Percentiles rank a stretch among this genome's conserved stretches.
phyloP scores from a whole-genome alignment of 2,329 filamentous ascomycete genomes.

The Cercospora beticola region DNA sequence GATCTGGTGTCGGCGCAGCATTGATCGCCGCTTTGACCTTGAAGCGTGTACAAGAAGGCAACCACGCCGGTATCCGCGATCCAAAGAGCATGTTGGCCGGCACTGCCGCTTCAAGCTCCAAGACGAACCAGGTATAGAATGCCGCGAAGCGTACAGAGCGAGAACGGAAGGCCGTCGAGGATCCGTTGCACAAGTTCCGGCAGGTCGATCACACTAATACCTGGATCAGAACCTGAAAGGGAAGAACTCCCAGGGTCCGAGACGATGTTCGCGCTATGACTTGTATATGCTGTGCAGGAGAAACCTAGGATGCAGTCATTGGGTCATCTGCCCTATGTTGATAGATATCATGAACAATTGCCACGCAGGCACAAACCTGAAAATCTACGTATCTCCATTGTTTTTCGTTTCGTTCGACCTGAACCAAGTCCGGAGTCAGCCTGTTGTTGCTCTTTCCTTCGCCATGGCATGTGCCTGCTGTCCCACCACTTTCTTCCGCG shows the following conservation, averaged over 20 bases:
- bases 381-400: no score
- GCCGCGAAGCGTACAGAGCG: conserved; percentile 3
- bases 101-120: conserved; percentile 31
- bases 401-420: no score
- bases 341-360: not conserved
- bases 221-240: not conserved
- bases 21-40: conserved; percentile 77
- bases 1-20: conserved; percentile 93
- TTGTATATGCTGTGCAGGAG: not conserved
- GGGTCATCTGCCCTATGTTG: not conserved
- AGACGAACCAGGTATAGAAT: conserved; percentile 22
- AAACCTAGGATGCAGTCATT: not conserved
- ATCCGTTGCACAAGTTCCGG: conserved; percentile 8
- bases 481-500: not conserved
- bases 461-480: not conserved
- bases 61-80: conserved; percentile 59
- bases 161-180: not conserved
- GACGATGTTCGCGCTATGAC: not conserved
- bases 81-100: conserved; percentile 44
- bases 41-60: conserved; percentile 61
- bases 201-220: not conserved
- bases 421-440: no score
- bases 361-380: not conserved
- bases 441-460: not conserved
- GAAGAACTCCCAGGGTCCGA: not conserved